A percentile compares a stretch with the other conserved stretches of the same genome.
These are phyloP conservation scores for Coniochaeta pulveracea DNA, from an alignment of 2,329 filamentous ascomycete species.

Conservation along the genomic window DNA sequence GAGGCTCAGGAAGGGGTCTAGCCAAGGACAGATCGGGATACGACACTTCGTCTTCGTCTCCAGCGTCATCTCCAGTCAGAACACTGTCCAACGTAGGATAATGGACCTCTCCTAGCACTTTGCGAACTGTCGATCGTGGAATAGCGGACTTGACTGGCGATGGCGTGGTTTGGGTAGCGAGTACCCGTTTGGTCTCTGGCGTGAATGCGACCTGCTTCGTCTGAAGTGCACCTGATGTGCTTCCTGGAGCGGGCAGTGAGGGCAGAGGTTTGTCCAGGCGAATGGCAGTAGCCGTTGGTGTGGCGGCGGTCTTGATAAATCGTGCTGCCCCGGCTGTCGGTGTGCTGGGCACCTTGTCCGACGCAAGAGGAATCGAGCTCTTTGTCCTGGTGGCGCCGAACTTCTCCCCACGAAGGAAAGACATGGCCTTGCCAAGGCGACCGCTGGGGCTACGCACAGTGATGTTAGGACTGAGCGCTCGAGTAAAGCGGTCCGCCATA, in stretches of 20 bases:
- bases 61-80: conserved; percentile 14
- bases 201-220: conserved; percentile 74
- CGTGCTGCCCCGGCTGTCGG: conserved; percentile 22
- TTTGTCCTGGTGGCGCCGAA: conserved; percentile 25
- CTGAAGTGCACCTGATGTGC: conserved; percentile 30
- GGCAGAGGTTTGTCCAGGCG: conserved; percentile 3
- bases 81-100: conserved; percentile 22
- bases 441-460: conserved; percentile 32
- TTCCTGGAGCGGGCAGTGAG: not conserved
- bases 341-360: conserved; percentile 28
- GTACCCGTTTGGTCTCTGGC: conserved; percentile 46
- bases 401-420: conserved; percentile 37
- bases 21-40: conserved; percentile 12
- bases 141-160: conserved; percentile 42
- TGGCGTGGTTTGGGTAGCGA: conserved; percentile 36
- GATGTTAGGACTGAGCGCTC: conserved; percentile 14
- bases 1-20: conserved; percentile 16
- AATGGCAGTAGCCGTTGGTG: too few species aligned
- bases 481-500: not conserved
- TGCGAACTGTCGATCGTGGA: conserved; percentile 22
- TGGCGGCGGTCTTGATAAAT: too few species aligned
- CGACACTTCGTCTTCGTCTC: conserved; percentile 13
- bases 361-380: conserved; percentile 36
- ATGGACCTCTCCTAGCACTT: conserved; percentile 16
- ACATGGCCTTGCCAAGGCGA: conserved; percentile 45